Evolutionary conservation across 768 basidiomycete species (phyloP), one percentile per base, ranked within the genome.

Genomic region (Lactarius psammicola): DNA sequence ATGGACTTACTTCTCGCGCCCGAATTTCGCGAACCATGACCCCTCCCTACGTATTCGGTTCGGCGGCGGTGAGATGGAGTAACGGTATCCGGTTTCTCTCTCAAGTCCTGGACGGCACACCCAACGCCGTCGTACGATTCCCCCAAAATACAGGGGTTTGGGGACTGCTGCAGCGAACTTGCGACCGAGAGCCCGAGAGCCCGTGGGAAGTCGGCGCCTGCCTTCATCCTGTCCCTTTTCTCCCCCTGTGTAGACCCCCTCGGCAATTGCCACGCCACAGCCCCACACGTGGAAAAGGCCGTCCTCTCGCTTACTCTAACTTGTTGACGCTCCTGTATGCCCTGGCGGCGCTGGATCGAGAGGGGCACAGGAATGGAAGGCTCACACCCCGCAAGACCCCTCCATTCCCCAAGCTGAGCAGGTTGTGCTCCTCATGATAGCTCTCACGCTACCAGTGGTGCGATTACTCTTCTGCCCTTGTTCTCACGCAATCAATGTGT

Each of bases 171-270:
- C 59, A 56, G 11, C 10, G 40, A 33, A 10, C 23, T 17, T 34
- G 55, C 28, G 33, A 18, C 59, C 55, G 36, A 38, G 20, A 42
- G 13, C 36, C 60, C 31, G 64, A 30, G 55, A 51, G 60, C 44
- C 7, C 20, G 49, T 51, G 49, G 49, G 49, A 51, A 53, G 60
- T 34, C 31, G 60, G 44, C 54, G 56, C 60, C 65, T 66, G 55
- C 55, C 60, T 38, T 40, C 46, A 49, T 62, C 59, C 65, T 28
- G 40, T 60, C 54, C 31, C 31, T 20, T 65, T 59, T 53, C 15
- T 36, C 42, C 42, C 15, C 5, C 65, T 40, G 60, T 38, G 60
- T 56, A 28, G 46, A 40, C 31, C 33, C 3, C 46, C 28, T 28
- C 18, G 56, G 46, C 26, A 62, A 51, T 28, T 34, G 31, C 60